Conservation (phyloP, 2,329 filamentous ascomycete genomes). For the Botrytis medusae region DNA sequence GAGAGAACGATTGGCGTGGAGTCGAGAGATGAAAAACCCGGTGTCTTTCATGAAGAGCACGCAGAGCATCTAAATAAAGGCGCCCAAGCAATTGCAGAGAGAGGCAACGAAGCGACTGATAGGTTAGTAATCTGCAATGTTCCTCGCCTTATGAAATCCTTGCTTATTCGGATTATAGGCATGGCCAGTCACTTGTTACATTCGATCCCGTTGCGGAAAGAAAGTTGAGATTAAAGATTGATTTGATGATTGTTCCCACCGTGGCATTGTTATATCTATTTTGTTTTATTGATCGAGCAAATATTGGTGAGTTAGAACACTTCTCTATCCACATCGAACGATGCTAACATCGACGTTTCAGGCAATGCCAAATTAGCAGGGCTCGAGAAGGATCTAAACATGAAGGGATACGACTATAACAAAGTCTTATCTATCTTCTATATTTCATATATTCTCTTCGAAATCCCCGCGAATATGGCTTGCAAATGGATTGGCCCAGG, state of each 20-base stretch:
- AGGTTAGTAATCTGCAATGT: slow-evolving; percentile 25
- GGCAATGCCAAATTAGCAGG: slow-evolving; percentile 69
- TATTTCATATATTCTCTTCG: slow-evolving; percentile 70
- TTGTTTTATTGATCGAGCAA: slow-evolving; percentile 74
- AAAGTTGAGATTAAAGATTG: slow-evolving; percentile 62
- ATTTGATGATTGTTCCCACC: slow-evolving; percentile 63
- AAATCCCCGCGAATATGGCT: slow-evolving; percentile 64
- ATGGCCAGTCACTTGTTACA: slow-evolving; percentile 11
- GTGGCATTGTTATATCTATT: slow-evolving; percentile 68
- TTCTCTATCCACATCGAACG: background rate
- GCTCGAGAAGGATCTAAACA: slow-evolving; percentile 59
- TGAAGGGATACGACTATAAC: slow-evolving; percentile 68
- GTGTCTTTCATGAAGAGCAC: slow-evolving; percentile 27
- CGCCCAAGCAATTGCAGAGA: slow-evolving; percentile 34
- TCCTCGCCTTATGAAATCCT: background rate
- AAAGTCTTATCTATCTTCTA: slow-evolving; percentile 67
- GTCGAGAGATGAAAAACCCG: slow-evolving; percentile 23
- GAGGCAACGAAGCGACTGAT: slow-evolving; percentile 36
- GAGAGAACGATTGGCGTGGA: slow-evolving; percentile 6
- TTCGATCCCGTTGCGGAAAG: slow-evolving; percentile 59
- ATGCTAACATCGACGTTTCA: slow-evolving; percentile 35
- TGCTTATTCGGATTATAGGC: slow-evolving; percentile 44
- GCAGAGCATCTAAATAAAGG: background rate
- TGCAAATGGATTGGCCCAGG: slow-evolving; percentile 73
- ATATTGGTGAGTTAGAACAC: slow-evolving; percentile 55